Evolutionary conservation across 176 grass and related monocot species (phyloP).

Genomic region (Saccharum spontaneum): DNA sequence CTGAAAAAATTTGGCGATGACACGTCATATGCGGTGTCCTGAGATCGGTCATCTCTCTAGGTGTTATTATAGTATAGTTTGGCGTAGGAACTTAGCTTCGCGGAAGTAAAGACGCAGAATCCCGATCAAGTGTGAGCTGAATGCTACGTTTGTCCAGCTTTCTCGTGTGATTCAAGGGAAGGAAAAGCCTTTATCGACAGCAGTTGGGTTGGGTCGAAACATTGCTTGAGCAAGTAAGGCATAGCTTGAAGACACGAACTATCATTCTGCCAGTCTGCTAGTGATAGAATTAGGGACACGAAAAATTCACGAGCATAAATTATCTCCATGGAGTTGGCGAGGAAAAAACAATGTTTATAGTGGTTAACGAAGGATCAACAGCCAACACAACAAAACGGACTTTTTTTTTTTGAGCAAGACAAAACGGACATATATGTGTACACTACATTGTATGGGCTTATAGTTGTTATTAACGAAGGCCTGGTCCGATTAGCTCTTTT

Average conservation of each 20-base stretch:
- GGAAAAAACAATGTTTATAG: no score
- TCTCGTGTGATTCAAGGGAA: background rate
- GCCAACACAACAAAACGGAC: no score
- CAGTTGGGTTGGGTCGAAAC: background rate
- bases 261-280: background rate
- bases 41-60: background rate
- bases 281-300: background rate
- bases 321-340: background rate
- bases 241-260: background rate
- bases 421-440: no score
- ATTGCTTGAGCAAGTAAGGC: background rate
- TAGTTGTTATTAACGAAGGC: no score
- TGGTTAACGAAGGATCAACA: no score
- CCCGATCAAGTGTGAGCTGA: background rate
- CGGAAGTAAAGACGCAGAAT: background rate
- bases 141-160: background rate
- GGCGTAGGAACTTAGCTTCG: background rate
- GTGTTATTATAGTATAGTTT: background rate
- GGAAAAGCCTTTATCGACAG: background rate
- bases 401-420: no score
- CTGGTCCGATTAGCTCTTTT: no score
- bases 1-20: no score
- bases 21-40: no score
- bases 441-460: no score
- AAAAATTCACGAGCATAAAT: no score